phyloP scores from a whole-genome alignment of 345 rosid genomes.

The Balakata baccata region DNA sequence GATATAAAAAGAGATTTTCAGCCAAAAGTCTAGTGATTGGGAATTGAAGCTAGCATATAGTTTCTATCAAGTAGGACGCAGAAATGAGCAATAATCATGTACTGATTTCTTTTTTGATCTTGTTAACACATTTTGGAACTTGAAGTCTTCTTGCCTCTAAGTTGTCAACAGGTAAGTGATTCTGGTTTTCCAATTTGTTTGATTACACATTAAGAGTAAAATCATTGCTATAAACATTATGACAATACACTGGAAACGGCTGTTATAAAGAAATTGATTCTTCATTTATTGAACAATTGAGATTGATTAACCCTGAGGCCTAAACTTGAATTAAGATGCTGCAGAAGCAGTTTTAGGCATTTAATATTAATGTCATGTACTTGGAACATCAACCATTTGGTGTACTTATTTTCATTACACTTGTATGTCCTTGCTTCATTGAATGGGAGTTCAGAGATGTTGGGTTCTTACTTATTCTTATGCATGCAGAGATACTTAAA shows the following conservation, averaged over 20 bases:
- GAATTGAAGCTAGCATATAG: neutral
- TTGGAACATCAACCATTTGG: neutral
- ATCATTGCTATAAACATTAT: neutral
- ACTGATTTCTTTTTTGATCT: neutral
- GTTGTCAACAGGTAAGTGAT: neutral
- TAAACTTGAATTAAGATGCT: too few species aligned
- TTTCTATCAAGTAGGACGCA: neutral
- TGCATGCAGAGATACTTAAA: conserved; percentile 73
- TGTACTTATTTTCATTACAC: neutral
- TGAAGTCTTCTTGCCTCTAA: neutral
- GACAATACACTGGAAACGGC: neutral
- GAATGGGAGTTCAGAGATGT: conserved; percentile 5
- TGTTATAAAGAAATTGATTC: neutral
- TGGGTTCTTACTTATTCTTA: conserved; percentile 22
- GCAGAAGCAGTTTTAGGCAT: neutral
- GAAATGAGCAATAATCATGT: neutral
- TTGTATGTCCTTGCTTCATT: conserved; percentile 5
- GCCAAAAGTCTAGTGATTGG: neutral
- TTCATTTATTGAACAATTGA: neutral
- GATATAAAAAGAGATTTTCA: neutral
- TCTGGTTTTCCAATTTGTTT: neutral
- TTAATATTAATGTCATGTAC: conserved; percentile 4
- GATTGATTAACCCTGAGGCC: neutral
- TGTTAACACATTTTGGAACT: neutral
- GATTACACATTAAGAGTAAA: neutral